Percentiles rank a stretch among this genome's conserved stretches.
These are phyloP conservation scores for Amorphotheca resinae DNA, from an alignment of 495 filamentous ascomycete species.

Conservation along the genomic window DNA sequence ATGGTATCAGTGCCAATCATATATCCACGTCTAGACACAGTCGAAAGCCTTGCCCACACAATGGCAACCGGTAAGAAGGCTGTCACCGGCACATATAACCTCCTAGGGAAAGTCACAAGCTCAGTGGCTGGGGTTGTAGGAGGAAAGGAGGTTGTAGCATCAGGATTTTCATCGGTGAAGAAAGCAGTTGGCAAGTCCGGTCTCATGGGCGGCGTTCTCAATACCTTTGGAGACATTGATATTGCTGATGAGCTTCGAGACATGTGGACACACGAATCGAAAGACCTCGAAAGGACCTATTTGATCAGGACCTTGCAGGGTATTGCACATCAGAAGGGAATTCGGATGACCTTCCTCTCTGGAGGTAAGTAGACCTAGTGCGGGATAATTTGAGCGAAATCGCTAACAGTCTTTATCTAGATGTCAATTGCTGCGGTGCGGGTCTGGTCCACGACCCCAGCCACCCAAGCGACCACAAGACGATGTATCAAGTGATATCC, in stretches of 20 bases:
- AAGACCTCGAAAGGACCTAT: constrained; percentile 95
- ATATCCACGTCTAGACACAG: constrained; percentile 82
- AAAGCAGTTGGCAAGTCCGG: constrained; percentile 90
- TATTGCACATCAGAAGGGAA: constrained; percentile 81
- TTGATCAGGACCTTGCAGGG: constrained; percentile 90
- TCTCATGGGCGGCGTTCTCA: constrained; percentile 86
- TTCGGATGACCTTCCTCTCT: constrained; percentile 93
- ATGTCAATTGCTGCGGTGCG: constrained; percentile 84
- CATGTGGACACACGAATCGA: constrained; percentile 95
- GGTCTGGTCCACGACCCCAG: constrained; percentile 89
- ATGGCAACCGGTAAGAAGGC: constrained; percentile 94
- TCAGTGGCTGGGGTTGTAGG: constrained; percentile 91
- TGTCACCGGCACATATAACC: constrained; percentile 87
- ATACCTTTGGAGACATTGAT: constrained; percentile 95
- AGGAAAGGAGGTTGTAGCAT: constrained; percentile 79
- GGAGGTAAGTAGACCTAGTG: constrained; percentile 40
- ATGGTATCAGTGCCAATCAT: constrained; percentile 85
- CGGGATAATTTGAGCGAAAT: neutral
- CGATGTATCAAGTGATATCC: constrained; percentile 96
- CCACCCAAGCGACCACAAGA: constrained; percentile 88
- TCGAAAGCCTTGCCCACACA: constrained; percentile 78
- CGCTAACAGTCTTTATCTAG: constrained; percentile 20
- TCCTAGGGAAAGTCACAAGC: constrained; percentile 85
- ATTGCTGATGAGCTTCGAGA: constrained; percentile 88
- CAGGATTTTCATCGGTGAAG: constrained; percentile 88